These are phyloP conservation scores for Sclerotinia nivalis DNA, from an alignment of 2,329 filamentous ascomycete species.

Conservation along the genomic window DNA sequence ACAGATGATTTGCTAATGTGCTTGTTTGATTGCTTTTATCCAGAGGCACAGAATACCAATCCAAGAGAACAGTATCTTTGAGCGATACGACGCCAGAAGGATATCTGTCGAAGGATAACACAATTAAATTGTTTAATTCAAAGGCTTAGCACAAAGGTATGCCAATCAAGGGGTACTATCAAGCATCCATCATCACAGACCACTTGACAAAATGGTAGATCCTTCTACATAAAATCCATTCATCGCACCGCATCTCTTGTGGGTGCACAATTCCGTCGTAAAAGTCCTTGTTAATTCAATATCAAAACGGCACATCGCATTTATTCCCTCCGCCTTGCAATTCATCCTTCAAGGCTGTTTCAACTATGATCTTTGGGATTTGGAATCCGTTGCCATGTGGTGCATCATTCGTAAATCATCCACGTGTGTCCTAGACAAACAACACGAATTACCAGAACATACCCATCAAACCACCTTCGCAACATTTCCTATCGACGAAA, in stretches of 20 bases:
- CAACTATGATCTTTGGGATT: background rate
- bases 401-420: background rate
- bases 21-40: background rate
- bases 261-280: background rate
- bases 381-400: background rate
- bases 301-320: background rate
- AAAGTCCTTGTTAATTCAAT: background rate
- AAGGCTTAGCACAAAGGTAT: background rate
- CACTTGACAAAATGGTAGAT: background rate
- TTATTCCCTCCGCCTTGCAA: background rate
- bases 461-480: background rate
- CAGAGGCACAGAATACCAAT: background rate
- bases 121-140: background rate
- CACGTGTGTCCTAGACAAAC: background rate
- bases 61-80: background rate
- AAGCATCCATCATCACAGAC: background rate
- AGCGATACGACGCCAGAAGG: background rate
- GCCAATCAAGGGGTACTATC: background rate
- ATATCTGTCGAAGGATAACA: background rate
- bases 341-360: slow-evolving; percentile 8
- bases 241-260: background rate
- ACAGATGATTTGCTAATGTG: background rate
- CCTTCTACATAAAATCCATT: background rate
- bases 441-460: background rate
- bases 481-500: background rate